Conservation (phyloP, 352 stramenopile genomes). For the Lagenidium giganteum region DNA sequence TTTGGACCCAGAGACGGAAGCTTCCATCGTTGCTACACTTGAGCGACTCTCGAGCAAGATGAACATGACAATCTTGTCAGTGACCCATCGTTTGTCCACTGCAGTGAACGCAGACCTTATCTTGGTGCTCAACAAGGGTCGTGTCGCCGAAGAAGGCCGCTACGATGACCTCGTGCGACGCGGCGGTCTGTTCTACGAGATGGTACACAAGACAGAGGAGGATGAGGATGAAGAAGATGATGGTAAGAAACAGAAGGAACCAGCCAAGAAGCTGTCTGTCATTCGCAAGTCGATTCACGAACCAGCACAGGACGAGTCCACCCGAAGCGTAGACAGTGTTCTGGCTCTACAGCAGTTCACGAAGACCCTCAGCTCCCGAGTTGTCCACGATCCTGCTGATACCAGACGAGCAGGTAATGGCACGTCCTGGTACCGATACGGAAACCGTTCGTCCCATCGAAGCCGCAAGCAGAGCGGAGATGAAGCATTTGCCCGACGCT, state of each 20-base stretch:
- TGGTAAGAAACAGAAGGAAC: slow-evolving; percentile 25
- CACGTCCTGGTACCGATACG: slow-evolving; percentile 74
- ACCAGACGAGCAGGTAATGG: slow-evolving; percentile 27
- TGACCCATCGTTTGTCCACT: slow-evolving; percentile 87
- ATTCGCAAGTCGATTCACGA: slow-evolving; percentile 14
- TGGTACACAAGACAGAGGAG: slow-evolving; percentile 74
- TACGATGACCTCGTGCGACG: slow-evolving; percentile 70
- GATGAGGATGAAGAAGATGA: slow-evolving; percentile 40
- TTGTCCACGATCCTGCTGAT: slow-evolving; percentile 53
- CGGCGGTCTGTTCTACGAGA: slow-evolving; percentile 79
- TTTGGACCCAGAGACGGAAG: slow-evolving; percentile 81
- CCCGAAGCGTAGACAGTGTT: slow-evolving; percentile 29
- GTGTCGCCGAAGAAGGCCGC: slow-evolving; percentile 70
- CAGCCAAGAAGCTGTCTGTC: not conserved
- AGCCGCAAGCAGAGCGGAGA: slow-evolving; percentile 62
- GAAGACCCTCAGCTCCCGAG: slow-evolving; percentile 70
- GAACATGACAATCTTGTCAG: slow-evolving; percentile 87
- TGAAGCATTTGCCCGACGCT: slow-evolving; percentile 40
- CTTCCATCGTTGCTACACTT: slow-evolving; percentile 78
- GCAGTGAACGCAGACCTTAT: slow-evolving; percentile 76
- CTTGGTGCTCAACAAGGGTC: slow-evolving; percentile 69
- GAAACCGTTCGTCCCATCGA: slow-evolving; percentile 58
- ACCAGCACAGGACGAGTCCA: slow-evolving; percentile 6
- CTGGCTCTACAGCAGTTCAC: slow-evolving; percentile 82
- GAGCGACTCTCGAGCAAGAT: slow-evolving; percentile 78